Base-by-base conservation (phyloP, 2,329 filamentous ascomycete species). In the Drechslerella dactyloides region DNA sequence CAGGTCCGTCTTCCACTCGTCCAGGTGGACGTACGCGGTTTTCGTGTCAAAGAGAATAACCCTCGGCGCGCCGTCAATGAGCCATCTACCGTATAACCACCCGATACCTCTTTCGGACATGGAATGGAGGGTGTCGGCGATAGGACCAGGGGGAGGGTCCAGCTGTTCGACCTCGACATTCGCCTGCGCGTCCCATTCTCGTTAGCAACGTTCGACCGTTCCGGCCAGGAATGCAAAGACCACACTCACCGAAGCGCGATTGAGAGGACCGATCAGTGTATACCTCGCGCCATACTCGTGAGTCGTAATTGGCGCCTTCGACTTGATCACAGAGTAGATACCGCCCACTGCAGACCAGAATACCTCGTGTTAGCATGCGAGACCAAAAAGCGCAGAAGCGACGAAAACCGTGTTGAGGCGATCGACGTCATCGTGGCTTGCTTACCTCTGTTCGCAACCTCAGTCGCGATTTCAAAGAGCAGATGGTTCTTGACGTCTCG, bases 261-360 rank as follows among this genome's bases (percentile, higher is more conserved):
- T 97, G 79, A 96, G 87, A 68, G 94, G 94, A 1, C 94, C 94
- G 79, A 99, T 93, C 75, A 97, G 86, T 27, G 91, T 96, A 81
- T 99, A 99, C 75, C 91, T 87, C 70, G 96, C 92, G 81, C 94
- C 94, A 94, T 97, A 99, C 81, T 99, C 94, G 73, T 92, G 92
- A 0, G 93, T 97, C 48, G 94, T 97, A 73, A 97, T 94, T 56
- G 94, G 93, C 40, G 94, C 93, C 82, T 99, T 99, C 73, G 94
- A 99, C 82, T 99, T 99, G 82, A 99, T 88, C 75, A 99, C 94
- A 15, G 93, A 97, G 84, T 99, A 99, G 82, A 99, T 99, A 77
- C 94, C 94, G 78, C 94, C 94, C 73, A 99, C 94, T 96, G 75
- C 19, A 46, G 37, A 19, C 30, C 50, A 52, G 11, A 35, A 56